Percentiles rank a stretch among this genome's conserved stretches.
Evolutionary conservation across 2,329 filamentous ascomycete species (phyloP).

Genomic region (Chaetomium sp.): DNA sequence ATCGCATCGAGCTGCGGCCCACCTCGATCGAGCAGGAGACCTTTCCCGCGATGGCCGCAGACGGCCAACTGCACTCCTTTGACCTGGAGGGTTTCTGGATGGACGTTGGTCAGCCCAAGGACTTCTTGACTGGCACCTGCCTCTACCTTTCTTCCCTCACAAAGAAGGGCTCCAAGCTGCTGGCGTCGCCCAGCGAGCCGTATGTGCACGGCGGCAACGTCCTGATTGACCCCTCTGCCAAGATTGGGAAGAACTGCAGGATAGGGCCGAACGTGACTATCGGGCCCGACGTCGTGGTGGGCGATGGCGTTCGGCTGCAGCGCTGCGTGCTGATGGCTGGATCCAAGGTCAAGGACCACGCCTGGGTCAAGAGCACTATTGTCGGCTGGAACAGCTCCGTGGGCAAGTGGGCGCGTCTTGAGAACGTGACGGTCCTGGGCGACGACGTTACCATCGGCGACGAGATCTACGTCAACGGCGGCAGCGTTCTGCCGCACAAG

Average conservation of each 20-base stretch:
- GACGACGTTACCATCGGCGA: slow-evolving; percentile 98
- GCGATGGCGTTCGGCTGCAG: slow-evolving; percentile 91
- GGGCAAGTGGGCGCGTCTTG: slow-evolving; percentile 91
- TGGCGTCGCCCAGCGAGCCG: slow-evolving; percentile 71
- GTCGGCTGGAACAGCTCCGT: slow-evolving; percentile 98
- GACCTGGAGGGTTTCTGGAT: slow-evolving; percentile 99
- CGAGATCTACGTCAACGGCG: slow-evolving; percentile 98
- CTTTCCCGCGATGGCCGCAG: slow-evolving; percentile 89
- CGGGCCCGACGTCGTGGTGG: slow-evolving; percentile 86
- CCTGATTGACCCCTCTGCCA: slow-evolving; percentile 88
- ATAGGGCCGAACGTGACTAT: slow-evolving; percentile 98
- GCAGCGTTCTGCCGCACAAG: slow-evolving; percentile 95
- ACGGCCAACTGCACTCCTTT: slow-evolving; percentile 91
- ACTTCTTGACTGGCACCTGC: slow-evolving; percentile 95
- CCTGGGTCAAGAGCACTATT: slow-evolving; percentile 98
- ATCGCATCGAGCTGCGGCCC: slow-evolving; percentile 91
- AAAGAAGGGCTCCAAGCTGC: slow-evolving; percentile 85
- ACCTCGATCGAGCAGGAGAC: slow-evolving; percentile 99
- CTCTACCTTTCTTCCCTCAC: slow-evolving; percentile 91
- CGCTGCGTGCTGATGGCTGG: slow-evolving; percentile 86
- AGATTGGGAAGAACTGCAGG: slow-evolving; percentile 97
- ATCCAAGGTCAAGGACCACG: slow-evolving; percentile 97
- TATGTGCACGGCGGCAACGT: slow-evolving; percentile 95
- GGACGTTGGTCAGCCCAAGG: slow-evolving; percentile 98
- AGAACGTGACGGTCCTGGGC: slow-evolving; percentile 97